Percentiles rank a stretch among this genome's conserved stretches.
Evolutionary conservation across 140 eudicot genomes (phyloP).

Genomic region (Eryngium alpinum): DNA sequence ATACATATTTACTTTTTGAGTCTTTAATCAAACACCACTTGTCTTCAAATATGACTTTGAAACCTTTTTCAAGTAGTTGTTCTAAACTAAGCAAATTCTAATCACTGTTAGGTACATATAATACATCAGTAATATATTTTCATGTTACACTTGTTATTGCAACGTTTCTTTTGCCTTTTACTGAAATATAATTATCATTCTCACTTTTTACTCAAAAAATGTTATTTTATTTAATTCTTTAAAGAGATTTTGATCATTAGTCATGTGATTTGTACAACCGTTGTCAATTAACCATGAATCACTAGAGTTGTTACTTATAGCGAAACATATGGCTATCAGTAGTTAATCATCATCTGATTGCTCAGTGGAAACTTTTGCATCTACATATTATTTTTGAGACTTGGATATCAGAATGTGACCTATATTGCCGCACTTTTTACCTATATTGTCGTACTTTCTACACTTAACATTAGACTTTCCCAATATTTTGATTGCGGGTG

Average conservation of each 20-base stretch:
- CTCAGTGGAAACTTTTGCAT: no score
- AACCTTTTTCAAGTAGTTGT: conserved; percentile 2
- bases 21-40: background rate
- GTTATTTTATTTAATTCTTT: background rate
- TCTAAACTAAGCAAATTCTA: conserved; percentile 6
- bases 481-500: no score
- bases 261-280: background rate
- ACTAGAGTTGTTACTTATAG: no score
- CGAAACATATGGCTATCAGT: no score
- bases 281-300: no score
- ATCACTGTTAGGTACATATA: conserved; percentile 4
- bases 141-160: background rate
- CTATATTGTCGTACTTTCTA: no score
- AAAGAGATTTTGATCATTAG: background rate
- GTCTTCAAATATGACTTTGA: background rate
- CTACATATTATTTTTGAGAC: no score
- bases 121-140: background rate
- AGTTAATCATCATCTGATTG: no score
- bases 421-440: no score
- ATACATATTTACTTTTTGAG: background rate
- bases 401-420: no score
- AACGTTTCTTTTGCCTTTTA: background rate
- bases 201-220: background rate
- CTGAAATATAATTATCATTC: background rate
- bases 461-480: no score